Conservation (phyloP, 1,284 basidiomycete genomes). For the Exobasidium cylindrosporum region DNA sequence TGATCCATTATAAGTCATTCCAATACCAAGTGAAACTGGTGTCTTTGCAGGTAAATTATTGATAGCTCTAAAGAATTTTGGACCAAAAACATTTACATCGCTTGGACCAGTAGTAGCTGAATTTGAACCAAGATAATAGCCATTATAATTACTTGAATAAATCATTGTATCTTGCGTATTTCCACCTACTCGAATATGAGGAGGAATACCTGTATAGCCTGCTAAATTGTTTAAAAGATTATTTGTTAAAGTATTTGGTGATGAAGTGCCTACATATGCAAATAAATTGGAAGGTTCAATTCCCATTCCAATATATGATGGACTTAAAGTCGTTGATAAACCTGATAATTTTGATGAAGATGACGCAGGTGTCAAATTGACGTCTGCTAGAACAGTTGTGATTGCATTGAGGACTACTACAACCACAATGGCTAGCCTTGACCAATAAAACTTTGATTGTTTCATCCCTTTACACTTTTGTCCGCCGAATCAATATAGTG, state of each 20-base stretch:
- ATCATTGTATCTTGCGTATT: conserved; percentile 39
- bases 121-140: conserved; percentile 20
- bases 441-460: too few relatives aligned
- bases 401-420: not conserved
- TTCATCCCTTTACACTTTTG: too few relatives aligned
- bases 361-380: conserved; percentile 1
- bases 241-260: conserved; percentile 30
- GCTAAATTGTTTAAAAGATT: conserved; percentile 38
- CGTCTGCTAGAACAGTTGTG: not conserved
- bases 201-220: conserved; percentile 35
- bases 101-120: conserved; percentile 20
- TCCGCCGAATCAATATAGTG: too few relatives aligned
- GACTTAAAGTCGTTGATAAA: conserved; percentile 27
- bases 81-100: conserved; percentile 27
- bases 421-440: too few relatives aligned
- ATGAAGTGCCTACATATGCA: conserved; percentile 28
- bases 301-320: conserved; percentile 38
- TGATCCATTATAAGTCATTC: conserved; percentile 26
- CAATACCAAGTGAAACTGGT: conserved; percentile 38
- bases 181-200: conserved; percentile 37
- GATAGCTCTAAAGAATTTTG: conserved; percentile 30
- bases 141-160: conserved; percentile 13
- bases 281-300: conserved; percentile 41
- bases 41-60: conserved; percentile 28
- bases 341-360: not conserved